These are phyloP conservation scores for Fragaria iinumae DNA, from an alignment of 306 rosid genomes.

Conservation along the genomic window DNA sequence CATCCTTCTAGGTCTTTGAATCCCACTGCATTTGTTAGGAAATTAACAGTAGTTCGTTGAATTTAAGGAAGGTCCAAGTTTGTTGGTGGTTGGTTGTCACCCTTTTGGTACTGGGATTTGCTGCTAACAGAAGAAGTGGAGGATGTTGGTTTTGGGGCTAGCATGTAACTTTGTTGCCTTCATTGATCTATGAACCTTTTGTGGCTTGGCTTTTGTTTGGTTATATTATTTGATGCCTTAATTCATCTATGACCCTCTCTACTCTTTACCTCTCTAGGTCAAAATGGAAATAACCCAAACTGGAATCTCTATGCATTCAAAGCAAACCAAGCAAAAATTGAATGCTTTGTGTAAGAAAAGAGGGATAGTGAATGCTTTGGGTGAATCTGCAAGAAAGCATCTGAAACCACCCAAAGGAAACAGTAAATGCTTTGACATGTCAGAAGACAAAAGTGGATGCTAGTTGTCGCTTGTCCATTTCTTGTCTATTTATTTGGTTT, in stretches of 20 bases:
- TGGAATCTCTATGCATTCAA: constrained; percentile 36
- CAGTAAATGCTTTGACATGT: neutral
- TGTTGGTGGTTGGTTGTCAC: constrained; percentile 17
- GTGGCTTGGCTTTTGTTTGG: constrained; percentile 19
- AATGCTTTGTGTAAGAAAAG: neutral
- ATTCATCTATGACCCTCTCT: no score
- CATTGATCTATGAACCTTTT: constrained; percentile 6
- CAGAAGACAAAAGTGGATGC: neutral
- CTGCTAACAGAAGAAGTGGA: constrained; percentile 42
- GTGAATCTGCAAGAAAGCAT: neutral
- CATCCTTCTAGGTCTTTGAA: constrained; percentile 76
- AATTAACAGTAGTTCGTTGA: neutral
- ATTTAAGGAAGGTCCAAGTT: neutral
- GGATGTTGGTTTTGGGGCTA: constrained; percentile 1
- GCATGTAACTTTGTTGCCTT: constrained; percentile 24
- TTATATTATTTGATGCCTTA: constrained; percentile 16
- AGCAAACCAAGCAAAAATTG: neutral
- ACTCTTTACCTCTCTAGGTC: constrained; percentile 1
- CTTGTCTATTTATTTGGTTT: no score
- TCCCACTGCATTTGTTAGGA: neutral
- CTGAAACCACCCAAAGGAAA: neutral
- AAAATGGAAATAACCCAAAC: constrained; percentile 11
- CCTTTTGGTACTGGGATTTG: constrained; percentile 23
- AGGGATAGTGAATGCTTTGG: neutral
- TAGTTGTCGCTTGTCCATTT: neutral